phyloP scores from a whole-genome alignment of 2,329 filamentous ascomycete genomes.

The Ploettnerulaceae sp. region DNA sequence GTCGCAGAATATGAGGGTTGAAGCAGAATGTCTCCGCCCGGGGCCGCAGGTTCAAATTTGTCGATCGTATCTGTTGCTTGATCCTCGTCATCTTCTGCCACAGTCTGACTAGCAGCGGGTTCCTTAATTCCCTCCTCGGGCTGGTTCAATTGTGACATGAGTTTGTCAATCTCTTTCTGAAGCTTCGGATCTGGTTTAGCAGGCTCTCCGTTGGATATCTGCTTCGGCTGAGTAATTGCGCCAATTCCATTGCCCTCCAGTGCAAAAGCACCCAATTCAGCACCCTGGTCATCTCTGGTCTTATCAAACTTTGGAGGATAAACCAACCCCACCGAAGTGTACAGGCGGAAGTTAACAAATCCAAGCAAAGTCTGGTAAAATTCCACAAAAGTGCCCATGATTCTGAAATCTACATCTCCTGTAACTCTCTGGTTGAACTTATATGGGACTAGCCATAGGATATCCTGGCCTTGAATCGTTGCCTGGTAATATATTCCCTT shows the following conservation, averaged over 20 bases:
- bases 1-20: conserved; percentile 67
- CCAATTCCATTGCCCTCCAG: conserved; percentile 70
- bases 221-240: conserved; percentile 46
- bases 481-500: conserved; percentile 99
- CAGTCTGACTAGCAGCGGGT: conserved; percentile 39
- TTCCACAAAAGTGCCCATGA: conserved; percentile 98
- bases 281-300: conserved; percentile 80
- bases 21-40: conserved; percentile 77
- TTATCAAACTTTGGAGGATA: conserved; percentile 94
- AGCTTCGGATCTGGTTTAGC: conserved; percentile 56
- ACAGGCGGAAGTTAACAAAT: conserved; percentile 94
- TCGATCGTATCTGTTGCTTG: conserved; percentile 66
- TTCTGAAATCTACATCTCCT: conserved; percentile 93
- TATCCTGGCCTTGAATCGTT: conserved; percentile 92
- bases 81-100: conserved; percentile 41
- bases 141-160: conserved; percentile 62
- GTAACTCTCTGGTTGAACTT: conserved; percentile 94
- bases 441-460: conserved; percentile 96
- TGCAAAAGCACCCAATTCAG: conserved; percentile 85
- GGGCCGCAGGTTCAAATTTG: conserved; percentile 81
- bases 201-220: conserved; percentile 46
- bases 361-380: conserved; percentile 96
- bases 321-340: conserved; percentile 84
- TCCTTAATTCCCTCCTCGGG: conserved; percentile 37
- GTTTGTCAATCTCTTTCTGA: conserved; percentile 63